Percentiles rank a stretch among this genome's conserved stretches.
Conservation (phyloP, 208 protist species). For the Trichomonas gallinae region DNA sequence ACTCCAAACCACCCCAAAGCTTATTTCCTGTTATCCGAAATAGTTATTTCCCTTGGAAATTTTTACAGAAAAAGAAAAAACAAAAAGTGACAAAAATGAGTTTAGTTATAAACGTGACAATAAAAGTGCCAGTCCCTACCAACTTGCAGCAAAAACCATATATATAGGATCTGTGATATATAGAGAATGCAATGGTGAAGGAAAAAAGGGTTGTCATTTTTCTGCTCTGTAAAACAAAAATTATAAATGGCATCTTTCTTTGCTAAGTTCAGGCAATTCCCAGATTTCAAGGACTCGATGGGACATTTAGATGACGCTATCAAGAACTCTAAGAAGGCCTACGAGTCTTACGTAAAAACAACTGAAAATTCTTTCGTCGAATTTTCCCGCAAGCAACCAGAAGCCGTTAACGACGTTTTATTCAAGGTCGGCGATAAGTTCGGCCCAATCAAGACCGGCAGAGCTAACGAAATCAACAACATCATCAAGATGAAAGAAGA, state of each 20-base stretch:
- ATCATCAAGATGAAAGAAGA: neutral
- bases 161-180: no score
- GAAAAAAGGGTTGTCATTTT: no score
- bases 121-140: no score
- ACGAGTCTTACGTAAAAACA: neutral
- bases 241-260: neutral
- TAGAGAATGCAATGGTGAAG: no score
- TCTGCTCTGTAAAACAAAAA: no score
- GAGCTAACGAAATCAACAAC: neutral
- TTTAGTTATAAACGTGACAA: no score
- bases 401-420: neutral
- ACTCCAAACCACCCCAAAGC: no score
- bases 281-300: neutral
- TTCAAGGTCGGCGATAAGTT: neutral
- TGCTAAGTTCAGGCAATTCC: neutral
- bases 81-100: no score
- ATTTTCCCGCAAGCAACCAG: neutral
- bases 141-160: no score
- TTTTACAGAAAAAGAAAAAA: no score
- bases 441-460: neutral
- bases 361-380: neutral
- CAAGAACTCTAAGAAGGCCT: neutral
- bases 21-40: no score
- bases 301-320: neutral
- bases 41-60: no score